A percentile compares a stretch with the other conserved stretches of the same genome.
Evolutionary conservation across 805 yeast genomes (phyloP).

Genomic region (Ogataea pignaliae): DNA sequence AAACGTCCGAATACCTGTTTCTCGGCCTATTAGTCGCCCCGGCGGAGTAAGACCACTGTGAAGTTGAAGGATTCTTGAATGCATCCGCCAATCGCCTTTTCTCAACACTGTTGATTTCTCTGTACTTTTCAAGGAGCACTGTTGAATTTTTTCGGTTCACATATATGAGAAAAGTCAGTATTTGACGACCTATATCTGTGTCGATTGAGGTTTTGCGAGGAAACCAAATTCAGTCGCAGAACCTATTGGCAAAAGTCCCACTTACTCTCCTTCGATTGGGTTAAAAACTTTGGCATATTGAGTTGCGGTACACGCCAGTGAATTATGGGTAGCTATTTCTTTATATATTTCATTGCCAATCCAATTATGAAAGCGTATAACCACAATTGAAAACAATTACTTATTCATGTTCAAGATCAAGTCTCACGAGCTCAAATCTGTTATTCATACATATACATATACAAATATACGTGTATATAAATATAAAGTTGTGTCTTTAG

Average conservation of each 20-base stretch:
- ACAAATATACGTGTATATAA: too few relatives aligned
- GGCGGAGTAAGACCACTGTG: conserved; percentile 15
- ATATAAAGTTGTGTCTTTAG: too few relatives aligned
- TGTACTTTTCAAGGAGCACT: conserved; percentile 17
- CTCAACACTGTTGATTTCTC: conserved; percentile 10
- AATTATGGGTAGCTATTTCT: too few relatives aligned
- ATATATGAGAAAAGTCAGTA: background rate
- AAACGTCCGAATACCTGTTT: conserved; percentile 59
- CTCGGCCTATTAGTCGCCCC: conserved; percentile 24
- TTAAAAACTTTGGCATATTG: conserved; percentile 18
- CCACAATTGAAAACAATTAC: too few relatives aligned
- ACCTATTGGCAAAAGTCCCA: background rate
- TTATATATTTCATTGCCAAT: too few relatives aligned
- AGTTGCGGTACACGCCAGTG: too few relatives aligned
- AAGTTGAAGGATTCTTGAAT: conserved; percentile 8
- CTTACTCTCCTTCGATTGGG: conserved; percentile 20
- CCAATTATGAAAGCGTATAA: too few relatives aligned
- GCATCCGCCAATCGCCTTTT: conserved; percentile 17
- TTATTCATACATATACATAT: too few relatives aligned
- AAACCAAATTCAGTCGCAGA: background rate
- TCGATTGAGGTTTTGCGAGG: background rate
- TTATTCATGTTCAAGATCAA: too few relatives aligned
- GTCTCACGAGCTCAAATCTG: too few relatives aligned
- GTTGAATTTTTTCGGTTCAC: background rate
- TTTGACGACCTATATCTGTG: background rate